Conservation (phyloP, 1,284 basidiomycete genomes). For the Ustilago esculenta region DNA sequence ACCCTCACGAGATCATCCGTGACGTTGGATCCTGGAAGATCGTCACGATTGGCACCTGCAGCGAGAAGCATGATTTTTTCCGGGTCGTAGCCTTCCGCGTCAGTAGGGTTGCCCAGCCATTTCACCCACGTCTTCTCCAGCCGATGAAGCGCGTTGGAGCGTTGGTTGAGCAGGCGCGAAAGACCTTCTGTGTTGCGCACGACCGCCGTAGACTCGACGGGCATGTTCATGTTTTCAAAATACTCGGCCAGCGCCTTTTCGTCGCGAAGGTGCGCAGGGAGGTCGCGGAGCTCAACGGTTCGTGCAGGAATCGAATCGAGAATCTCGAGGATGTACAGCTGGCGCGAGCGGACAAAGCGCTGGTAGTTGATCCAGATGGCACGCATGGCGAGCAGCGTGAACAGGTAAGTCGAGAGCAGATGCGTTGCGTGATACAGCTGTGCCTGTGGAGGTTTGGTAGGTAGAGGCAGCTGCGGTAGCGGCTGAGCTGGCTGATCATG, state of each 20-base stretch:
- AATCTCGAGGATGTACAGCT: constrained; percentile 90
- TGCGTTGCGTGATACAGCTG: constrained; percentile 73
- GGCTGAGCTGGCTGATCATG: constrained; percentile 32
- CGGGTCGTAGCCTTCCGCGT: constrained; percentile 77
- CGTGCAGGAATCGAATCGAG: constrained; percentile 92
- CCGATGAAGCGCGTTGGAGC: constrained; percentile 80
- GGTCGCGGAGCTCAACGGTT: constrained; percentile 85
- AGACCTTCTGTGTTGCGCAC: constrained; percentile 83
- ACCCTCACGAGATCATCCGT: constrained; percentile 22
- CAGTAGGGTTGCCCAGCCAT: constrained; percentile 91
- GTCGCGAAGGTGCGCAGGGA: constrained; percentile 83
- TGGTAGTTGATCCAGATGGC: constrained; percentile 89
- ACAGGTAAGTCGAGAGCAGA: constrained; percentile 90
- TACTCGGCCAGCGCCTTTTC: constrained; percentile 89
- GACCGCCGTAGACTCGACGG: constrained; percentile 88
- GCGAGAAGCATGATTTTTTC: constrained; percentile 64
- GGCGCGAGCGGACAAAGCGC: constrained; percentile 87
- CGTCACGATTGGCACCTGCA: constrained; percentile 27
- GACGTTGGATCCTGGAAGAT: constrained; percentile 3
- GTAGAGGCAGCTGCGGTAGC: constrained; percentile 50
- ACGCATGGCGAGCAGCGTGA: constrained; percentile 83
- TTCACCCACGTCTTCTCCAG: constrained; percentile 84
- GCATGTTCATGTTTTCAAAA: constrained; percentile 75
- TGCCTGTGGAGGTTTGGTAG: constrained; percentile 39
- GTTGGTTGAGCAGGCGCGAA: constrained; percentile 76